Evolutionary conservation across 495 filamentous ascomycete species (phyloP), one percentile per base, ranked within the genome.

Genomic region (Xylaria sp.): DNA sequence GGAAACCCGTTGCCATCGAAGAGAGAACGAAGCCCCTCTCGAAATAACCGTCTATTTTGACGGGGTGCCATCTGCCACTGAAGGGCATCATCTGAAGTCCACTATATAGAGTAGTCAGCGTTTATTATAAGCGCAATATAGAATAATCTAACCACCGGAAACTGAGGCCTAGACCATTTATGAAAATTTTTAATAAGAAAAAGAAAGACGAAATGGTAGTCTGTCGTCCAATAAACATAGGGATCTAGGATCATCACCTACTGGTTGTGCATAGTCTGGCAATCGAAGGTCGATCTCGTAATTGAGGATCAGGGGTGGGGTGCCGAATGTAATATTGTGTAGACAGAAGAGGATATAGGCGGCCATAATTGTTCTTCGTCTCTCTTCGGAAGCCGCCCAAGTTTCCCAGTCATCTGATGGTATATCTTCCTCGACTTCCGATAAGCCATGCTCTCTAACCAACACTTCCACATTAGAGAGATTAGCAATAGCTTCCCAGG

Each of bases 321-420:
- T 84, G 71, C 86, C 87, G 72, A 86, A 87, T 78, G 86, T 84
- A 61, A 87, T 85, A 26, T 82, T 84, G 67, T 88, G 86, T 12
- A 87, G 79, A 68, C 88, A 88, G 72, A 84, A 87, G 73, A 88
- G 84, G 73, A 85, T 85, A 68, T 86, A 88, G 12, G 85, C 86
- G 58, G 86, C 84, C 40, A 86, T 73, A 65, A 86, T 85, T 17
- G 86, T 88, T 61, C 86, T 81, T 61, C 82, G 76, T 68, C 82
- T 85, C 11, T 82, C 84, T 76, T 88, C 86, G 73, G 77, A 72
- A 17, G 81, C 77, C 29, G 84, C 75, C 85, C 85, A 88, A 50
- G 85, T 81, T 74, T 82, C 81, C 86, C 86, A 88, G 37, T 77
- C 81, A 15, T 83, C 81, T 15, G 78, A 61, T 29, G 68, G 74